phyloP scores from a whole-genome alignment of 495 filamentous ascomycete genomes.

The Penicillium daleae region DNA sequence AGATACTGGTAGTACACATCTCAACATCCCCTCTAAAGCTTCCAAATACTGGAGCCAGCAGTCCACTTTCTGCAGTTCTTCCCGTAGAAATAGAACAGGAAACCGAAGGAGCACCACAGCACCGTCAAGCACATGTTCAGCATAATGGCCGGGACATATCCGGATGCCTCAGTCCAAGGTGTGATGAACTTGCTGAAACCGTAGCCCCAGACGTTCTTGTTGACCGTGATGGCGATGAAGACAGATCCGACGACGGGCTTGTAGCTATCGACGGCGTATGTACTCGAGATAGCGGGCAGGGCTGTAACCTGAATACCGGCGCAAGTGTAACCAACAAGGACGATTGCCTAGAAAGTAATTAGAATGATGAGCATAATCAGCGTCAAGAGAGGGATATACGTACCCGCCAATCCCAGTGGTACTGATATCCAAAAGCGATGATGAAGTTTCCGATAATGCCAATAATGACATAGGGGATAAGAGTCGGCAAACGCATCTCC shows the following conservation, averaged over 20 bases:
- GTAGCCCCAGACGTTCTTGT: constrained; percentile 64
- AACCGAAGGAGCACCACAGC: constrained; percentile 56
- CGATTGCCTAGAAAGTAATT: constrained; percentile 35
- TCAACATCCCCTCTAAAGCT: neutral
- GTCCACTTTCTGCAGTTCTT: constrained; percentile 61
- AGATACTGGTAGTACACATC: neutral
- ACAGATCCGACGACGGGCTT: constrained; percentile 63
- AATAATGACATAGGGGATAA: constrained; percentile 62
- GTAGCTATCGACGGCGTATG: constrained; percentile 65
- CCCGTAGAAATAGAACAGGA: constrained; percentile 59
- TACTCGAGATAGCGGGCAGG: constrained; percentile 52
- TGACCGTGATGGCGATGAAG: constrained; percentile 62
- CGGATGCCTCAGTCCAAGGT: constrained; percentile 37
- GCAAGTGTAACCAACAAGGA: constrained; percentile 57
- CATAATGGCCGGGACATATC: constrained; percentile 53
- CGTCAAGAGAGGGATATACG: neutral
- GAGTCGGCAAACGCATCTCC: constrained; percentile 67
- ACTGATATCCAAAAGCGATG: constrained; percentile 62
- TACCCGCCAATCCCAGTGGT: constrained; percentile 59
- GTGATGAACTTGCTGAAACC: constrained; percentile 55
- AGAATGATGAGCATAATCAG: neutral
- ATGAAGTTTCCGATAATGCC: constrained; percentile 64
- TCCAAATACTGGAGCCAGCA: constrained; percentile 42
- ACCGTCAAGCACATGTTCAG: constrained; percentile 56
- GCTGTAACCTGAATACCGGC: constrained; percentile 62